A percentile compares a stretch with the other conserved stretches of the same genome.
Conservation (phyloP, 2,329 filamentous ascomycete genomes). For the Paecilomyces formosus region DNA sequence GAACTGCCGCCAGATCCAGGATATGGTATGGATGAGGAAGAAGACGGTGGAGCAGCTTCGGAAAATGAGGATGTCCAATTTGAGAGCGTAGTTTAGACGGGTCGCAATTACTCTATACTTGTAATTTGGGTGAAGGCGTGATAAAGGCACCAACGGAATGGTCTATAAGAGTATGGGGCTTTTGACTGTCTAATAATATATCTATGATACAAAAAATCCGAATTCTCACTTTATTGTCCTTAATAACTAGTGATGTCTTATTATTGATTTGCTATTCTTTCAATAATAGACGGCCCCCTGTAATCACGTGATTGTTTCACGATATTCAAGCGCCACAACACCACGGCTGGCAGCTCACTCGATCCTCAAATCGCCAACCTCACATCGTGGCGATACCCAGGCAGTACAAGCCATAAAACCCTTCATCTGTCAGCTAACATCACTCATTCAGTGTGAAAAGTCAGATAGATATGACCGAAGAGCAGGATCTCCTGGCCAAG, state of each 20-base stretch:
- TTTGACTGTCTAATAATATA: neutral
- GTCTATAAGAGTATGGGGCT: neutral
- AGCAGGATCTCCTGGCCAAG: constrained; percentile 48
- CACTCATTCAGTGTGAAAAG: neutral
- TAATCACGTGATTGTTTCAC: neutral
- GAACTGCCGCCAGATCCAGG: constrained; percentile 41
- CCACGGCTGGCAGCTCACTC: neutral
- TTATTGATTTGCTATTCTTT: neutral
- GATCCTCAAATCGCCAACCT: neutral
- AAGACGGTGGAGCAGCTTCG: constrained; percentile 49
- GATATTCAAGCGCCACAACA: neutral
- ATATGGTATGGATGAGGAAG: constrained; percentile 42
- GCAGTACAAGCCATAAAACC: neutral
- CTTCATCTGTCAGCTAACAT: neutral
- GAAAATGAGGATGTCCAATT: constrained; percentile 64
- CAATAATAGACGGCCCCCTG: neutral
- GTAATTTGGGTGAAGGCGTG: constrained; percentile 4
- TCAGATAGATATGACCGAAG: constrained; percentile 42
- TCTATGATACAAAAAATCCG: neutral
- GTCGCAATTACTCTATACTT: constrained; percentile 6
- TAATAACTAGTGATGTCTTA: neutral
- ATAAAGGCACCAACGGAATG: neutral
- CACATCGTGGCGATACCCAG: neutral
- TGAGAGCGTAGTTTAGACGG: constrained; percentile 59
- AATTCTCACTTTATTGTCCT: neutral